Base-by-base conservation (phyloP, 2,329 filamentous ascomycete species). In the Lecanicillium sp. region DNA sequence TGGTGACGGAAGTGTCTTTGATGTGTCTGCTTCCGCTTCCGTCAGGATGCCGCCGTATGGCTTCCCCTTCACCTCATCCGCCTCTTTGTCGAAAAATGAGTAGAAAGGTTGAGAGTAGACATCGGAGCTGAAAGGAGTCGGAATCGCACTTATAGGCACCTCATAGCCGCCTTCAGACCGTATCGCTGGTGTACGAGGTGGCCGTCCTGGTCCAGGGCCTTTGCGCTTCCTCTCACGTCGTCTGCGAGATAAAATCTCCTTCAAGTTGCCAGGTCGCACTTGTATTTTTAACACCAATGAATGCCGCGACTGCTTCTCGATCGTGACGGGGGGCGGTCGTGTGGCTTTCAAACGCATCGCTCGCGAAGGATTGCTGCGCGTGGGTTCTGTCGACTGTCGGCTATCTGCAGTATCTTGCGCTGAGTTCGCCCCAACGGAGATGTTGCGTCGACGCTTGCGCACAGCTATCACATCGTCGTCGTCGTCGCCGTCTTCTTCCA, bases 31-130 rank as follows among this genome's bases (percentile, higher is more conserved):
- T 58, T 98, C 90, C 0, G 73, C 71, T 59, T 97, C 90, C 0
- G 77, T 85, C 19, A 98, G 69, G 37, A 98, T 94, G 2, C 92
- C 92, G 19, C 92, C 92, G 48, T 97, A 98, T 0, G 92, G 92
- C 57, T 95, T 97, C 36, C 84, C 84, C 58, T 94, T 95, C 29
- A 80, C 68, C 52, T 97, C 89, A 43, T 96, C 89, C 14, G 79
- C 79, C 50, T 96, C 90, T 48, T 85, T 86, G 49, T 96, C 90
- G 44, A 84, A 84, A 47, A 96, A 89, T 0, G 86, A 86, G 51
- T 90, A 90, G 54, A 94, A 90, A 1, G 86, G 84, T 44, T 87
- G 83, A 2, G 79, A 78, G 54, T 86, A 89, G 30, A 61, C 64
- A 50, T 77, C 58, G 53, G 72, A 53, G 56, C 74, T 59, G 63